Evolutionary conservation across 192 early-diverging fungal genomes (phyloP).

Genomic region (Thamnidium elegans): DNA sequence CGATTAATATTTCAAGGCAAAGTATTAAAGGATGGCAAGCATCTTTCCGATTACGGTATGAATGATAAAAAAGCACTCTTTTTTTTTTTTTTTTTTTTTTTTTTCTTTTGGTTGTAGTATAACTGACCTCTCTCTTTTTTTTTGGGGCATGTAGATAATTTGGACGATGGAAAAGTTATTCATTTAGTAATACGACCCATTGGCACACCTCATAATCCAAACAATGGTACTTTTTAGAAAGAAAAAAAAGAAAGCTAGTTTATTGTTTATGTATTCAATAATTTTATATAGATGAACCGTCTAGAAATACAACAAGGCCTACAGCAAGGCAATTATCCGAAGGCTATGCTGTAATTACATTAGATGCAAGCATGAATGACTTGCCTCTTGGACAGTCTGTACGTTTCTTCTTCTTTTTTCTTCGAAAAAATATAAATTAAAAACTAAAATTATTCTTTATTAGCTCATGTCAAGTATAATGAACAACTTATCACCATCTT

Average conservation of each 20-base stretch:
- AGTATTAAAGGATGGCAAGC: conserved; percentile 44
- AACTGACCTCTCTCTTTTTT: background rate
- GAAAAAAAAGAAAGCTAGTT: background rate
- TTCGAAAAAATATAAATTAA: background rate
- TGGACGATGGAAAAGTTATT: conserved; percentile 48
- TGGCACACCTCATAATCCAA: conserved; percentile 42
- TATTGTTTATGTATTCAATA: background rate
- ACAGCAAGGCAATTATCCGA: conserved; percentile 26
- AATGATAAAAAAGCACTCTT: too few relatives aligned
- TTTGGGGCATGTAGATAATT: conserved; percentile 27
- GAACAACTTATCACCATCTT: conserved; percentile 3
- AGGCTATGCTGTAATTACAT: conserved; percentile 34
- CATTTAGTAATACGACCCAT: conserved; percentile 49
- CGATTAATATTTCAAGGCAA: conserved; percentile 49
- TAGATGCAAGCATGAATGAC: conserved; percentile 26
- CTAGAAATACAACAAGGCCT: background rate
- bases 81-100: too few relatives aligned
- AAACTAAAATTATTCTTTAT: background rate
- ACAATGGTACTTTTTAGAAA: conserved; percentile 38
- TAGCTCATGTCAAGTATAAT: background rate
- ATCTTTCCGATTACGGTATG: conserved; percentile 43
- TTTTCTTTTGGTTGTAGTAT: background rate
- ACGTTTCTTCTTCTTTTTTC: background rate
- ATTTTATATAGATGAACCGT: conserved; percentile 27
- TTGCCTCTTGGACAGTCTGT: conserved; percentile 19